Evolutionary conservation across 169 alveolate genomes (phyloP).

Genomic region (Perkinsus olseni): DNA sequence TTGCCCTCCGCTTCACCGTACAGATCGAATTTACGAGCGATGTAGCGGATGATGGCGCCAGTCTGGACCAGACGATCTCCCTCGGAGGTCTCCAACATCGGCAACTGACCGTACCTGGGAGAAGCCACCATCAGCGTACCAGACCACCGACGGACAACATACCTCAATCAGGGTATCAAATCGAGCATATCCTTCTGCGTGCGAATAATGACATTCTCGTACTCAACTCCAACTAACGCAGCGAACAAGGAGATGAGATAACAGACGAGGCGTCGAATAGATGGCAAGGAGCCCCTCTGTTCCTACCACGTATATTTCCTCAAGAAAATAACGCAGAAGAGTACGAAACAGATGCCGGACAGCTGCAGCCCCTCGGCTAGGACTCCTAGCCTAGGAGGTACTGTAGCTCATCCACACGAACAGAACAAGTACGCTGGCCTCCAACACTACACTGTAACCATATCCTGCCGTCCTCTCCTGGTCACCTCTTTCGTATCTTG

Average conservation of each 20-base stretch:
- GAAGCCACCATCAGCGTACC: not conserved
- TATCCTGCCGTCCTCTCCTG: not conserved
- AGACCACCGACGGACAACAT: no score
- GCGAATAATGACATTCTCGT: not conserved
- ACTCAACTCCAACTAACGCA: not conserved
- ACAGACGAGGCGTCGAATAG: no score
- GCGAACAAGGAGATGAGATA: not conserved
- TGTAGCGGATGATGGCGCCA: not conserved
- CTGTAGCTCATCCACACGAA: slow-evolving; percentile 35
- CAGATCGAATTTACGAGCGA: not conserved
- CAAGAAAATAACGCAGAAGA: slow-evolving; percentile 34
- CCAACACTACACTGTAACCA: slow-evolving; percentile 9
- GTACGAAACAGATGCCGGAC: slow-evolving; percentile 32
- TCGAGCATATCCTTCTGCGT: not conserved
- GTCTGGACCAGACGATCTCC: not conserved
- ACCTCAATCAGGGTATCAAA: not conserved
- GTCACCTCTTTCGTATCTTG: not conserved
- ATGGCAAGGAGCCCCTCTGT: no score
- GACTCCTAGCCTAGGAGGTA: no score
- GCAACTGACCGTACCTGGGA: not conserved
- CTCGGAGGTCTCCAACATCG: not conserved
- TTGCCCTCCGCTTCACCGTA: not conserved
- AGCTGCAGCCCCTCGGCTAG: slow-evolving; percentile 24
- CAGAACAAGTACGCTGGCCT: slow-evolving; percentile 27
- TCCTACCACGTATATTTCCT: slow-evolving; percentile 26